These are phyloP conservation scores for Colletotrichum sp. DNA, from an alignment of 2,329 filamentous ascomycete genomes.

Conservation along the genomic window DNA sequence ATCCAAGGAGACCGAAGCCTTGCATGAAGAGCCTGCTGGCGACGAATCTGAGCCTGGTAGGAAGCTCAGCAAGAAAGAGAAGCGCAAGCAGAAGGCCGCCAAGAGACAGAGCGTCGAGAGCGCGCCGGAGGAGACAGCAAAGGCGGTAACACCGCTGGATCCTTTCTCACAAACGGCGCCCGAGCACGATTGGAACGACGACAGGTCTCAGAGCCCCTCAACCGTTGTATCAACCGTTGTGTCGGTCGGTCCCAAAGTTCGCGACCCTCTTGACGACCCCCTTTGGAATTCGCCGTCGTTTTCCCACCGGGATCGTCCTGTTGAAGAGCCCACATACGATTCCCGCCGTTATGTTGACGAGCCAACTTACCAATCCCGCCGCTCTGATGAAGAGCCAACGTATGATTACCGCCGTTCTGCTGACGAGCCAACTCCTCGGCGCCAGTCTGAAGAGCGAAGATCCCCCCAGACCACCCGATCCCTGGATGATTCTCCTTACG, in stretches of 20 bases:
- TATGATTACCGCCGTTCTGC: neutral
- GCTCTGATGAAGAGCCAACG: neutral
- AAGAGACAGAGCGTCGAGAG: conserved; percentile 36
- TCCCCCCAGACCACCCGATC: neutral
- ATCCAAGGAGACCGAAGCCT: conserved; percentile 22
- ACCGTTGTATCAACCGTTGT: conserved; percentile 17
- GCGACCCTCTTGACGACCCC: neutral
- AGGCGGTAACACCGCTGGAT: neutral
- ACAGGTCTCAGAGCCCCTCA: conserved; percentile 1
- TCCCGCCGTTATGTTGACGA: neutral
- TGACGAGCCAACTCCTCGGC: neutral
- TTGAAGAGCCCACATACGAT: neutral
- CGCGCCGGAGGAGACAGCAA: neutral
- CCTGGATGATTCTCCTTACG: neutral
- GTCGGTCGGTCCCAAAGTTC: neutral
- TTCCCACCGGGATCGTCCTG: neutral
- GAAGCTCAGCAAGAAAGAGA: conserved; percentile 53
- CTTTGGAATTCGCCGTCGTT: neutral
- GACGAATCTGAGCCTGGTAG: conserved; percentile 24
- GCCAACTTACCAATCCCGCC: neutral
- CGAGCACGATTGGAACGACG: neutral
- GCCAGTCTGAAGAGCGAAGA: neutral
- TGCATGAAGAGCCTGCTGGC: neutral
- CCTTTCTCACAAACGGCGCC: neutral
- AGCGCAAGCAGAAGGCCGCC: conserved; percentile 49